Percentiles rank a stretch among this genome's conserved stretches.
Conservation (phyloP, 2,329 filamentous ascomycete species). For the Tolypocladium cylindrosporum region DNA sequence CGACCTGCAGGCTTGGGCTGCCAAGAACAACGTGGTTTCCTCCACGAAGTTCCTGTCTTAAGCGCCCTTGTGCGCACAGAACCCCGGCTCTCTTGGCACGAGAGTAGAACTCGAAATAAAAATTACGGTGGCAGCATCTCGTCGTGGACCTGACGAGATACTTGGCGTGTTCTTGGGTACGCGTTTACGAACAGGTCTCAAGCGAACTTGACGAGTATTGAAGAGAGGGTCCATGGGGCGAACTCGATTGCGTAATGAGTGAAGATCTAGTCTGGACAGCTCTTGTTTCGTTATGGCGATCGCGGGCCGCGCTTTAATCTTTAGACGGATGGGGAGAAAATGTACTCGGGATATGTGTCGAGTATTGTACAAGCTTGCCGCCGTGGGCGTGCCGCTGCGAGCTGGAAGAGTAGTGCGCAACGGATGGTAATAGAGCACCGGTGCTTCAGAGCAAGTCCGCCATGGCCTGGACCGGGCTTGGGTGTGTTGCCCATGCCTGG, state of each 20-base stretch:
- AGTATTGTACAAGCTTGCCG: background rate
- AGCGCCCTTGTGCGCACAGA: background rate
- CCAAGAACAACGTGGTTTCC: slow-evolving; percentile 24
- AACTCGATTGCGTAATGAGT: background rate
- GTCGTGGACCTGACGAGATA: background rate
- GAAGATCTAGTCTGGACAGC: background rate
- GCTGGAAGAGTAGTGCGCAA: background rate
- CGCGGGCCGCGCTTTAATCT: background rate
- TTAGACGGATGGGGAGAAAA: slow-evolving; percentile 1
- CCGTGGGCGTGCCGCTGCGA: background rate
- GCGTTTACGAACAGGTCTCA: background rate
- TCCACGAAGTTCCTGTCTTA: slow-evolving; percentile 18
- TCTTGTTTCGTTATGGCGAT: background rate
- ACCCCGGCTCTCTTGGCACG: background rate
- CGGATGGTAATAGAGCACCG: background rate
- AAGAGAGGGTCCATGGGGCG: background rate
- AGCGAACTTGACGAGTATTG: background rate
- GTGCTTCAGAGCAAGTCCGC: background rate
- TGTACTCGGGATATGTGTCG: background rate
- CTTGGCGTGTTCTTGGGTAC: background rate
- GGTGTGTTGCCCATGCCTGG: background rate
- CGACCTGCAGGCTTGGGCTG: slow-evolving; percentile 22
- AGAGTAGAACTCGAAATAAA: background rate
- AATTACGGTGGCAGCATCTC: background rate
- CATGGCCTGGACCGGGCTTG: background rate